These are phyloP conservation scores for Claviceps digitariae DNA, from an alignment of 2,329 filamentous ascomycete species.

Conservation along the genomic window DNA sequence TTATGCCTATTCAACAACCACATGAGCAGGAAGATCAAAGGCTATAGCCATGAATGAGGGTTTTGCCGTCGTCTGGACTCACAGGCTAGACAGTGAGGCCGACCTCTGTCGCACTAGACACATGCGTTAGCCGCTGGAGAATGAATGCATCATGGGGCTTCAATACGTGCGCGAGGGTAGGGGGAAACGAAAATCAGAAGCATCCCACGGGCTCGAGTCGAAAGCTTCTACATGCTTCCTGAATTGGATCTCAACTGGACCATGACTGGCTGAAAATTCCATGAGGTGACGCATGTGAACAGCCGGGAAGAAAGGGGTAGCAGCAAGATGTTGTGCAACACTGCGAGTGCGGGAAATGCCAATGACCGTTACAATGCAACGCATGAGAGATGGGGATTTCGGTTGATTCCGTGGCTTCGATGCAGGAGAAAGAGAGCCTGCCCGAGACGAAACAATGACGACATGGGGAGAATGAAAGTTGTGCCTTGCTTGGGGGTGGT, in stretches of 20 bases:
- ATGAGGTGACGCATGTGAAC: not conserved
- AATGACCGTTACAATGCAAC: not conserved
- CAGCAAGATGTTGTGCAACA: slow-evolving; percentile 4
- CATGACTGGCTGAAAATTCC: not conserved
- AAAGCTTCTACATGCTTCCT: not conserved
- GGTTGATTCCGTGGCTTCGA: not conserved
- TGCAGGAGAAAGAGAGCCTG: too few species aligned
- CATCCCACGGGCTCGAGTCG: not conserved
- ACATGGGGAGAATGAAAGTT: not conserved
- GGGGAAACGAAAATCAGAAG: not conserved
- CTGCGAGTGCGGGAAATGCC: not conserved
- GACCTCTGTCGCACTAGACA: slow-evolving; percentile 55
- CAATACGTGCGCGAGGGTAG: not conserved
- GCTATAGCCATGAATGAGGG: not conserved
- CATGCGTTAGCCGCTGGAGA: not conserved
- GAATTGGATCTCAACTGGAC: not conserved
- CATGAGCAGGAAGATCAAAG: slow-evolving; percentile 6
- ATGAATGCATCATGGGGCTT: not conserved
- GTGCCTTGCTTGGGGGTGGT: too few species aligned
- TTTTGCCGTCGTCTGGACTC: slow-evolving; percentile 16
- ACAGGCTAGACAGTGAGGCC: slow-evolving; percentile 56
- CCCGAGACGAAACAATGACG: not conserved
- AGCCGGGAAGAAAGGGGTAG: not conserved
- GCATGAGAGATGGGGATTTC: not conserved
- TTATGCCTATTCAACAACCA: slow-evolving; percentile 45